Evolutionary conservation across 1,284 basidiomycete species (phyloP).

Genomic region (Farysia itapuensis): DNA sequence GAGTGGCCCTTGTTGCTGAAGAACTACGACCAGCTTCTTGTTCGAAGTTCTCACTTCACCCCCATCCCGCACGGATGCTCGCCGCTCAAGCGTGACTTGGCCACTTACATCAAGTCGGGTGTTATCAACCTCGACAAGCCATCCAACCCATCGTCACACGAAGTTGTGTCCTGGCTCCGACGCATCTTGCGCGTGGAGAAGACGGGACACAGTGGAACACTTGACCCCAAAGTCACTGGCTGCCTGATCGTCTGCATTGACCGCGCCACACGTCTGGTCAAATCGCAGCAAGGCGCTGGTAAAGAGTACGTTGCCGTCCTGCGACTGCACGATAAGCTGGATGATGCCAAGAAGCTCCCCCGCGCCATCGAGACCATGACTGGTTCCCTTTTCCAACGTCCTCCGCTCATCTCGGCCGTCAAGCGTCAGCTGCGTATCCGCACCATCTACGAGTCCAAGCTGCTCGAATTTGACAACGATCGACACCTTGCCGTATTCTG

Average conservation of each 20-base stretch:
- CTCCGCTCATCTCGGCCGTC: slow-evolving; percentile 97
- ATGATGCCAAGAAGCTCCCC: slow-evolving; percentile 81
- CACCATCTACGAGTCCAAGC: slow-evolving; percentile 94
- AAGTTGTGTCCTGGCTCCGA: slow-evolving; percentile 98
- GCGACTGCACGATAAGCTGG: slow-evolving; percentile 80
- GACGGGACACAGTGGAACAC: slow-evolving; percentile 95
- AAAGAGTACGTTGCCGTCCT: slow-evolving; percentile 99
- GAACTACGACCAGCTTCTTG: slow-evolving; percentile 79
- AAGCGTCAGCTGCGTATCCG: slow-evolving; percentile 97
- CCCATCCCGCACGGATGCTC: slow-evolving; percentile 89
- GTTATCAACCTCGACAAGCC: slow-evolving; percentile 99
- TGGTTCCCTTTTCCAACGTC: slow-evolving; percentile 97
- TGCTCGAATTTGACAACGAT: slow-evolving; percentile 97
- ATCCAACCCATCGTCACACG: slow-evolving; percentile 99
- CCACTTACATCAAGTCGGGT: slow-evolving; percentile 90
- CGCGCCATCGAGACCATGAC: slow-evolving; percentile 94
- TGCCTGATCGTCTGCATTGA: slow-evolving; percentile 99
- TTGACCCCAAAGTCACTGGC: slow-evolving; percentile 98
- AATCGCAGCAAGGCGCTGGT: slow-evolving; percentile 95
- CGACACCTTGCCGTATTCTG: slow-evolving; percentile 96
- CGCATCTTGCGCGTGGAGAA: slow-evolving; percentile 95
- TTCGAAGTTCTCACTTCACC: slow-evolving; percentile 95
- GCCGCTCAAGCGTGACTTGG: slow-evolving; percentile 89
- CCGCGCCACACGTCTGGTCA: slow-evolving; percentile 98
- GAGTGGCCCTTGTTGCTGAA: slow-evolving; percentile 97